These are phyloP conservation scores for Sugiyamaella qingdaonensis DNA, from an alignment of 805 yeast species.

Conservation along the genomic window DNA sequence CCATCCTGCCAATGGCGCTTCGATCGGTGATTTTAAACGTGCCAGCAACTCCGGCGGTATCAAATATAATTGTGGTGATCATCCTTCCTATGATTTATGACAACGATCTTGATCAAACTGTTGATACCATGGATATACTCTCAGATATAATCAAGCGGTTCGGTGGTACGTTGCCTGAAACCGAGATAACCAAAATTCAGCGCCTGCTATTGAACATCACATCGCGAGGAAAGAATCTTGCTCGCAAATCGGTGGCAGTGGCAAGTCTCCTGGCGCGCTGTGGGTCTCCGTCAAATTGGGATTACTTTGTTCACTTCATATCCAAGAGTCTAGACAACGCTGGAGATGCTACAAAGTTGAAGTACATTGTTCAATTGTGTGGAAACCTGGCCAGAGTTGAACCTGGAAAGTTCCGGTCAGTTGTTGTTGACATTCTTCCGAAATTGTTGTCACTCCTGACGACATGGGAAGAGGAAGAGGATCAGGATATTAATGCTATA, in stretches of 20 bases:
- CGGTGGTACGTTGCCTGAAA: conserved; percentile 39
- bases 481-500: conserved; percentile 40
- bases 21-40: conserved; percentile 30
- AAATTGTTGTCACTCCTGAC: conserved; percentile 23
- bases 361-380: conserved; percentile 14
- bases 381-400: conserved; percentile 28
- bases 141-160: conserved; percentile 51
- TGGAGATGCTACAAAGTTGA: conserved; percentile 6
- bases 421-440: conserved; percentile 12
- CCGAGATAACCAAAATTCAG: conserved; percentile 33
- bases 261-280: conserved; percentile 41
- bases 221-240: conserved; percentile 38
- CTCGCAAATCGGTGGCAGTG: conserved; percentile 48
- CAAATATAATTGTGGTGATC: conserved; percentile 23
- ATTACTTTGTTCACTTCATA: conserved; percentile 18
- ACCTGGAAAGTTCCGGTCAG: conserved; percentile 17
- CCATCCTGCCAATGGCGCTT: conserved; percentile 34
- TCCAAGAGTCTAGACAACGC: conserved; percentile 14
- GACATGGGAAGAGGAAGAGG: conserved; percentile 42
- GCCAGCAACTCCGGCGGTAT: conserved; percentile 23
- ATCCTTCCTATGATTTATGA: conserved; percentile 26
- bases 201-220: conserved; percentile 37
- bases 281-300: conserved; percentile 28
- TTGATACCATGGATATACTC: conserved; percentile 60
- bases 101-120: conserved; percentile 24